Conservation (phyloP, 352 stramenopile species). For the Thalassiosira hispida region DNA sequence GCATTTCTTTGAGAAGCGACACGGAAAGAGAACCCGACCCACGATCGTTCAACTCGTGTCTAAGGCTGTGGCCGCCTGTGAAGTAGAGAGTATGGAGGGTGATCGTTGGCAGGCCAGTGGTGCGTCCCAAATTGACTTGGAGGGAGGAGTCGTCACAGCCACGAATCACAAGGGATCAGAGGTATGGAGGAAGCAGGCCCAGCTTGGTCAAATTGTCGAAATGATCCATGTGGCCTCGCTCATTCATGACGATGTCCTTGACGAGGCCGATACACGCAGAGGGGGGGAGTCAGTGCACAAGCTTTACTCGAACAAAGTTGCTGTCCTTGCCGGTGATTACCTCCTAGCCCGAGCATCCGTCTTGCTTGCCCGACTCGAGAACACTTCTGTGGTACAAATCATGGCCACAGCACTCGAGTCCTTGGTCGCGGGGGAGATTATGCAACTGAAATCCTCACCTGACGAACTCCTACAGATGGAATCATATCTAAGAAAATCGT, state of each 20-base stretch:
- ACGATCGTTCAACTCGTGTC: conserved; percentile 97
- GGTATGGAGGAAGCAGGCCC: conserved; percentile 84
- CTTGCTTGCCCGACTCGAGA: conserved; percentile 93
- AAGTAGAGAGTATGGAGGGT: conserved; percentile 53
- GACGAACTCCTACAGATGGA: conserved; percentile 88
- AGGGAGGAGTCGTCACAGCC: conserved; percentile 65
- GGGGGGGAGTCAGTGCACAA: conserved; percentile 98
- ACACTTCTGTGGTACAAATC: conserved; percentile 96
- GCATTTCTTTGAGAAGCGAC: conserved; percentile 95
- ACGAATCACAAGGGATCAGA: conserved; percentile 82
- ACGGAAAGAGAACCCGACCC: conserved; percentile 97
- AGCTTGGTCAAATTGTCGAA: conserved; percentile 93
- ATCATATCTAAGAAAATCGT: conserved; percentile 98
- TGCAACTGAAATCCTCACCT: conserved; percentile 94
- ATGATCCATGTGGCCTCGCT: conserved; percentile 99
- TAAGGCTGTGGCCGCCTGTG: conserved; percentile 89
- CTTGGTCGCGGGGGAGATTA: conserved; percentile 98
- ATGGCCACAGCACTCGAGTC: conserved; percentile 98
- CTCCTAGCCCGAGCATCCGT: conserved; percentile 96
- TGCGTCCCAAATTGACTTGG: conserved; percentile 70
- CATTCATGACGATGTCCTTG: conserved; percentile 99
- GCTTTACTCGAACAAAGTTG: conserved; percentile 98
- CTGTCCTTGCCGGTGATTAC: conserved; percentile 98
- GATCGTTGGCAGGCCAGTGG: conserved; percentile 71
- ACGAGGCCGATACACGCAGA: conserved; percentile 96